Conservation (phyloP, 169 alveolate species). For the Plasmodium billcollinsi region DNA sequence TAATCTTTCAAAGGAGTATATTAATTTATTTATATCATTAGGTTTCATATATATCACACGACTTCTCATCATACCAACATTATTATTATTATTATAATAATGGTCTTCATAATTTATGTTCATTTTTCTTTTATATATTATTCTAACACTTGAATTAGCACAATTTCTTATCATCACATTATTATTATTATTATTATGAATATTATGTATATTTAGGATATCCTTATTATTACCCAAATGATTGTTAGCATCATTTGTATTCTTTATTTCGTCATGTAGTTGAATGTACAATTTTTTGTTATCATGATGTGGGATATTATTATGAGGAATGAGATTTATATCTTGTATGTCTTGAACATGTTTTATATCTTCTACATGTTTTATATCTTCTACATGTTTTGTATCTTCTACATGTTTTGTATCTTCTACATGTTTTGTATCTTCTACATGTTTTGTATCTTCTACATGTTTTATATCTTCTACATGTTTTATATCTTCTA, state of each 20-base stretch:
- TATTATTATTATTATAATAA: neutral
- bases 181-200: neutral
- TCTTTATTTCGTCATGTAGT: neutral
- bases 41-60: constrained; percentile 38
- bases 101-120: constrained; percentile 1
- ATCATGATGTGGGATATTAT: too few species aligned
- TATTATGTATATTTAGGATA: neutral
- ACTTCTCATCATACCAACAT: neutral
- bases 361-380: too few species aligned
- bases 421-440: too few species aligned
- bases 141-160: neutral
- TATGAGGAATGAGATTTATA: too few species aligned
- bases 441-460: too few species aligned
- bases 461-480: too few species aligned
- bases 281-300: too few species aligned
- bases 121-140: constrained; percentile 6
- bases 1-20: constrained; percentile 16
- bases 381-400: too few species aligned
- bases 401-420: too few species aligned
- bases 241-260: neutral
- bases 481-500: too few species aligned
- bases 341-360: too few species aligned
- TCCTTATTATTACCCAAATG: neutral
- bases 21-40: constrained; percentile 35
- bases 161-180: neutral